Conservation (phyloP, 2,329 filamentous ascomycete species). For the Fusarium sp. region DNA sequence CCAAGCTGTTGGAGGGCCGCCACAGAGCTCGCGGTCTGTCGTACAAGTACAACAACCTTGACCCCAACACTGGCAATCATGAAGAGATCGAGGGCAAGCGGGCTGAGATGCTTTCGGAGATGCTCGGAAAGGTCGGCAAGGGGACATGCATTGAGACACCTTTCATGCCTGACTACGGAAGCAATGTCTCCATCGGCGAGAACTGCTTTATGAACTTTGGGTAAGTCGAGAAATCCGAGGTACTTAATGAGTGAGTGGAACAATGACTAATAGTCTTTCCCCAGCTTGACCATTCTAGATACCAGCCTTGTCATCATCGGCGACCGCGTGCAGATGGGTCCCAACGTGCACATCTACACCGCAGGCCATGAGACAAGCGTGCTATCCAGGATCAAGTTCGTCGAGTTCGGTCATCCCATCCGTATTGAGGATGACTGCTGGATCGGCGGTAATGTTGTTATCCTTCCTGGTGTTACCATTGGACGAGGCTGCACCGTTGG, state of each 20-base stretch:
- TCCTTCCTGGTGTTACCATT: slow-evolving; percentile 65
- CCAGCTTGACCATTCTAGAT: slow-evolving; percentile 73
- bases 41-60: slow-evolving; percentile 43
- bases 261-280: rapidly evolving
- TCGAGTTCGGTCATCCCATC: slow-evolving; percentile 61
- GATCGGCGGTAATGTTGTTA: slow-evolving; percentile 63
- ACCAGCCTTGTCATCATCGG: slow-evolving; percentile 78
- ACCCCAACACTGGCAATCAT: slow-evolving; percentile 34
- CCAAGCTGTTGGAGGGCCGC: slow-evolving; percentile 35
- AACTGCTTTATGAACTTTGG: slow-evolving; percentile 71
- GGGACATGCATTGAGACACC: slow-evolving; percentile 71
- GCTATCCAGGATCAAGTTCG: slow-evolving; percentile 58
- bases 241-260: rapidly evolving
- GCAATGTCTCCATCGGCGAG: slow-evolving; percentile 71
- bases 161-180: slow-evolving; percentile 72
- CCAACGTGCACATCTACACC: slow-evolving; percentile 76
- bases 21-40: slow-evolving; percentile 35
- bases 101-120: slow-evolving; percentile 17
- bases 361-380: slow-evolving; percentile 78
- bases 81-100: slow-evolving; percentile 18
- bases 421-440: slow-evolving; percentile 66
- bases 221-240: slow-evolving; percentile 24
- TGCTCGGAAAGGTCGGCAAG: slow-evolving; percentile 37
- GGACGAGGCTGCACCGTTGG: slow-evolving; percentile 64
- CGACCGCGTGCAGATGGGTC: slow-evolving; percentile 76